Conservation (phyloP, 257 asterid genomes). For the Orobanche coerulescens region DNA sequence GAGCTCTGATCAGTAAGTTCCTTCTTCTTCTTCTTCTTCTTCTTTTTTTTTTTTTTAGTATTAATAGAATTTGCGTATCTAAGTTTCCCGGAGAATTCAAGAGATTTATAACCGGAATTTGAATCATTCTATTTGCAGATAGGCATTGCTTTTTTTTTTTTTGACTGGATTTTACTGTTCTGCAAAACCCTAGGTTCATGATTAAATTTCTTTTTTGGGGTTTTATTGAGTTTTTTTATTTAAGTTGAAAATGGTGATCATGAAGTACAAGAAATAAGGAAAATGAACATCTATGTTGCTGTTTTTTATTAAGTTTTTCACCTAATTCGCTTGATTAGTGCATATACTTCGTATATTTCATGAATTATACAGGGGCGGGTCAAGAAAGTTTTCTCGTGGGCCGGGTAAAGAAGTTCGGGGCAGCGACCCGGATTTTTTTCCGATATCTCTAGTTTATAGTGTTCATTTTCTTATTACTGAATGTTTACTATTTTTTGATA, state of each 20-base stretch:
- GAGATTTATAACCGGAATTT: background rate
- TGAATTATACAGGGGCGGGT: too few relatives aligned
- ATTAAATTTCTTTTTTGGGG: background rate
- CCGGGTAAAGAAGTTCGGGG: too few relatives aligned
- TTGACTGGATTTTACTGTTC: background rate
- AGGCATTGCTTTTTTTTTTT: constrained; percentile 10
- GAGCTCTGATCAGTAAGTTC: constrained; percentile 32
- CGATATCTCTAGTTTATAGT: too few relatives aligned
- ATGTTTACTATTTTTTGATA: too few relatives aligned
- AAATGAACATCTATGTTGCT: constrained; percentile 3
- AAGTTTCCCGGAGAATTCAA: background rate
- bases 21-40: constrained; percentile 8
- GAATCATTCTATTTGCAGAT: background rate
- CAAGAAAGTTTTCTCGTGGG: too few relatives aligned
- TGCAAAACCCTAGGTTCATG: background rate
- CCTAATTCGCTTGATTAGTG: background rate
- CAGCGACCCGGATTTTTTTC: too few relatives aligned
- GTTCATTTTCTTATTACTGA: too few relatives aligned
- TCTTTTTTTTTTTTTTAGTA: background rate
- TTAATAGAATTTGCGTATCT: constrained; percentile 3
- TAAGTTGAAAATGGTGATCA: background rate
- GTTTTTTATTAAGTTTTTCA: constrained; percentile 2
- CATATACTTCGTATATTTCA: background rate
- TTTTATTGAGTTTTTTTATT: background rate
- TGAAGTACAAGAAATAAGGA: constrained; percentile 3